These are phyloP conservation scores for Gnomoniopsis sp. DNA, from an alignment of 2,329 filamentous ascomycete species.

Conservation along the genomic window DNA sequence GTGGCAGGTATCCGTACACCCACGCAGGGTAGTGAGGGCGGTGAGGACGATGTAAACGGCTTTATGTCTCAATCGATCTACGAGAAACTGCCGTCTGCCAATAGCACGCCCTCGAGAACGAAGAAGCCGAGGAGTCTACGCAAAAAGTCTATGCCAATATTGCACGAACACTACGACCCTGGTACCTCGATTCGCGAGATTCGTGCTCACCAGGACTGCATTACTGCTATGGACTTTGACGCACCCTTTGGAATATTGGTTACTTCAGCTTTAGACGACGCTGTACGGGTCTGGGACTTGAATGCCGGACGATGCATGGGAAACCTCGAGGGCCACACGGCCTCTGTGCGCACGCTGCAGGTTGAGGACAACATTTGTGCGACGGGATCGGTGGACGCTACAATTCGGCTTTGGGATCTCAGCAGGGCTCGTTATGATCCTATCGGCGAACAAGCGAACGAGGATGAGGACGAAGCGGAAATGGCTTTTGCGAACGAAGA, in stretches of 20 bases:
- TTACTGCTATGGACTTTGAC: conserved; percentile 93
- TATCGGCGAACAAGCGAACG: conserved; percentile 57
- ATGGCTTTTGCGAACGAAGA: conserved; percentile 71
- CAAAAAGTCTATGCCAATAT: conserved; percentile 84
- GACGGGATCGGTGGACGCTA: conserved; percentile 91
- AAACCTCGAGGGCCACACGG: conserved; percentile 86
- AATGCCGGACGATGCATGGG: conserved; percentile 92
- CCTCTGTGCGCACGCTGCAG: conserved; percentile 87
- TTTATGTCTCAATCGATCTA: conserved; percentile 99
- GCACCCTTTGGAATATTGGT: conserved; percentile 96
- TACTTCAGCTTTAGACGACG: conserved; percentile 87
- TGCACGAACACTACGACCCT: conserved; percentile 92
- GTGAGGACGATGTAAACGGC: conserved; percentile 50
- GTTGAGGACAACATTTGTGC: conserved; percentile 95
- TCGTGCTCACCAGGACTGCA: conserved; percentile 80
- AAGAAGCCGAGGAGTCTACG: conserved; percentile 57
- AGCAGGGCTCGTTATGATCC: conserved; percentile 84
- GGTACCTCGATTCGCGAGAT: conserved; percentile 86
- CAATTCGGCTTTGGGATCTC: conserved; percentile 91
- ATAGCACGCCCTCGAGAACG: conserved; percentile 46
- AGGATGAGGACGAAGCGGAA: conserved; percentile 60
- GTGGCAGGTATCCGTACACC: conserved; percentile 47
- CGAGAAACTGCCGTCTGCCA: conserved; percentile 71
- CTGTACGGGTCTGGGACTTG: conserved; percentile 92
- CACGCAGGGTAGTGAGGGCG: conserved; percentile 39